Conservation (phyloP, 1,284 basidiomycete genomes). For the Microbotryum silenes-acaulis region DNA sequence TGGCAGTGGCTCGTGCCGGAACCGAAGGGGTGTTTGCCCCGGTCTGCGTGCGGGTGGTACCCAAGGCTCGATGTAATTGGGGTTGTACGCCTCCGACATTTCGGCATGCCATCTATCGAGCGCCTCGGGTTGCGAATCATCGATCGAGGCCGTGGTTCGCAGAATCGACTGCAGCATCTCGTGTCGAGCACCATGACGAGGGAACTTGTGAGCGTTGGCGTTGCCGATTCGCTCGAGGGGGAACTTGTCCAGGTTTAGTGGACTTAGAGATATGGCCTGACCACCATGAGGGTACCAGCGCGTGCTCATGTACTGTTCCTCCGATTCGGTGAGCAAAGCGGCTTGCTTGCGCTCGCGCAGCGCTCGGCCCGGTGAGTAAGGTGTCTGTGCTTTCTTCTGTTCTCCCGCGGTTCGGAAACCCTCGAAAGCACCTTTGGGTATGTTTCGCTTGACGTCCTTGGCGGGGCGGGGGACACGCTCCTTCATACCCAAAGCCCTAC, state of each 20-base stretch:
- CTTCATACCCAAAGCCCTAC: not conserved
- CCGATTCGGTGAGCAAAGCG: constrained; percentile 12
- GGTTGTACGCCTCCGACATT: constrained; percentile 21
- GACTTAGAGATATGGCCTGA: not conserved
- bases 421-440: constrained; percentile 33
- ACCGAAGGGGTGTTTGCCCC: not conserved
- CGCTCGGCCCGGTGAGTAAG: constrained; percentile 13
- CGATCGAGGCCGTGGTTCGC: constrained; percentile 6
- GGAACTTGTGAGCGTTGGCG: constrained; percentile 18
- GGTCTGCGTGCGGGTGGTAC: not conserved
- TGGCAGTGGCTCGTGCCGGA: constrained; percentile 2
- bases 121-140: constrained; percentile 10
- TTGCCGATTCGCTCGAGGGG: constrained; percentile 10
- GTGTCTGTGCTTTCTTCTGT: constrained; percentile 6
- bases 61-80: constrained; percentile 15
- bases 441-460: constrained; percentile 36
- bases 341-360: constrained; percentile 19
- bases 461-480: not conserved
- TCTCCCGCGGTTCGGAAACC: constrained; percentile 31
- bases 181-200: constrained; percentile 14
- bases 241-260: constrained; percentile 5
- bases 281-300: constrained; percentile 16
- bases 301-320: constrained; percentile 16
- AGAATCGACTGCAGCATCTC: constrained; percentile 10
- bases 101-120: constrained; percentile 27